A percentile compares a stretch with the other conserved stretches of the same genome.
Evolutionary conservation across 2,329 filamentous ascomycete species (phyloP).

Genomic region (Monilinia vaccinii-corymbosi): DNA sequence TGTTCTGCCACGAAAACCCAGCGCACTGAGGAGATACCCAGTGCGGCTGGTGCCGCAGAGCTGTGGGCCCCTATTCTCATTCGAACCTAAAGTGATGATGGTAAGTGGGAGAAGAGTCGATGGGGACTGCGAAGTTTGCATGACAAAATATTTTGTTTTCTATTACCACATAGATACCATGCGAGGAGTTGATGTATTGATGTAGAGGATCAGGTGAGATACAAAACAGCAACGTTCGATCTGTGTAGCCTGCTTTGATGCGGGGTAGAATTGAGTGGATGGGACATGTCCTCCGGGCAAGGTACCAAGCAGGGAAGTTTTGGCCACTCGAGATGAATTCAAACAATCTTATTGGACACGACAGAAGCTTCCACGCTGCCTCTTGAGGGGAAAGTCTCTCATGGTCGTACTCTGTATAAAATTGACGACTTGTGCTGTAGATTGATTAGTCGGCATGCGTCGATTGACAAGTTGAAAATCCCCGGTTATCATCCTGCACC

Average conservation of each 20-base stretch:
- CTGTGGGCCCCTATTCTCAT: constrained; percentile 1
- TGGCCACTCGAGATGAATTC: background rate
- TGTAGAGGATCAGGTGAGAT: constrained; percentile 5
- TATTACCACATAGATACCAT: constrained; percentile 8
- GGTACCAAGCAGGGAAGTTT: background rate
- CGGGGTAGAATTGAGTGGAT: constrained; percentile 3
- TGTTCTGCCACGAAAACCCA: constrained; percentile 2
- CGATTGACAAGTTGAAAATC: background rate
- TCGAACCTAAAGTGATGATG: background rate
- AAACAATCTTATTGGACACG: background rate
- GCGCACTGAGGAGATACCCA: background rate
- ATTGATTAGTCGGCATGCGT: background rate
- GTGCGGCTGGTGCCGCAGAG: constrained; percentile 10
- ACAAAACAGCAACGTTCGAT: background rate
- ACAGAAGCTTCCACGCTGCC: background rate
- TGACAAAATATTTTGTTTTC: background rate
- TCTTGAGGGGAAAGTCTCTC: background rate
- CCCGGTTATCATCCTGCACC: background rate
- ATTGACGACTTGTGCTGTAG: background rate
- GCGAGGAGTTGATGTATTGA: background rate
- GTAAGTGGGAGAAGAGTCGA: background rate
- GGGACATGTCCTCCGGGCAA: background rate
- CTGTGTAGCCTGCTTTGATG: background rate
- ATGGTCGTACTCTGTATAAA: background rate
- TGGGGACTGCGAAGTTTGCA: background rate